phyloP scores from a whole-genome alignment of 1,284 basidiomycete genomes.

The Cronartium ribicola region DNA sequence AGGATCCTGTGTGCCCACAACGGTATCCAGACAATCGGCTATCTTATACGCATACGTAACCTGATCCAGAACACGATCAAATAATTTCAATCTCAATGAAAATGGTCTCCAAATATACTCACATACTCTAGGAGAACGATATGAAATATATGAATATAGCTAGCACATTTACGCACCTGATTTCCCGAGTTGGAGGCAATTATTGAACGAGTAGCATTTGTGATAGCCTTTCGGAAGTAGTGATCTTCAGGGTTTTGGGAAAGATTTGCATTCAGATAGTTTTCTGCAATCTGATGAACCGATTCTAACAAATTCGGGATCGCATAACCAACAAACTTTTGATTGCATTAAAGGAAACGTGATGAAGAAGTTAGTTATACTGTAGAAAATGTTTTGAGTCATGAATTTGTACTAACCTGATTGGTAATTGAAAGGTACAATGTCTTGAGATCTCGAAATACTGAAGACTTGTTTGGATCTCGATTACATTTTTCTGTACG shows the following conservation, averaged over 20 bases:
- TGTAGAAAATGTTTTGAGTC: neutral
- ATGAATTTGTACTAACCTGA: conserved; percentile 8
- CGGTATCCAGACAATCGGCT: conserved; percentile 38
- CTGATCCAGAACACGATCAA: neutral
- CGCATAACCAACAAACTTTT: conserved; percentile 36
- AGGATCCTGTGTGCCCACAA: conserved; percentile 31
- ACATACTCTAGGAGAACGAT: too few relatives aligned
- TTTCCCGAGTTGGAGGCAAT: conserved; percentile 41
- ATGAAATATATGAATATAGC: too few relatives aligned
- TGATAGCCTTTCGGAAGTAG: conserved; percentile 25
- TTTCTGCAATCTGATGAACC: conserved; percentile 28
- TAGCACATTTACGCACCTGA: conserved; percentile 8
- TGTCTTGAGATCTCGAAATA: conserved; percentile 30
- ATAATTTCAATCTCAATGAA: neutral
- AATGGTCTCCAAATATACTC: too few relatives aligned
- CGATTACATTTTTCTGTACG: conserved; percentile 20
- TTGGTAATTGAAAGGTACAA: conserved; percentile 36
- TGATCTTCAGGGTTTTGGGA: conserved; percentile 11
- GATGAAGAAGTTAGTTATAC: too few relatives aligned
- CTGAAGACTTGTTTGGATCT: conserved; percentile 11
- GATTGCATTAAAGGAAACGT: too few relatives aligned
- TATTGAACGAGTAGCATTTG: conserved; percentile 19
- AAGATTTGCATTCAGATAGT: conserved; percentile 21
- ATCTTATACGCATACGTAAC: conserved; percentile 36
- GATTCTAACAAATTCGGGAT: conserved; percentile 30